These are phyloP conservation scores for Areca catechu DNA, from an alignment of 176 grass and related monocot species.

Conservation along the genomic window DNA sequence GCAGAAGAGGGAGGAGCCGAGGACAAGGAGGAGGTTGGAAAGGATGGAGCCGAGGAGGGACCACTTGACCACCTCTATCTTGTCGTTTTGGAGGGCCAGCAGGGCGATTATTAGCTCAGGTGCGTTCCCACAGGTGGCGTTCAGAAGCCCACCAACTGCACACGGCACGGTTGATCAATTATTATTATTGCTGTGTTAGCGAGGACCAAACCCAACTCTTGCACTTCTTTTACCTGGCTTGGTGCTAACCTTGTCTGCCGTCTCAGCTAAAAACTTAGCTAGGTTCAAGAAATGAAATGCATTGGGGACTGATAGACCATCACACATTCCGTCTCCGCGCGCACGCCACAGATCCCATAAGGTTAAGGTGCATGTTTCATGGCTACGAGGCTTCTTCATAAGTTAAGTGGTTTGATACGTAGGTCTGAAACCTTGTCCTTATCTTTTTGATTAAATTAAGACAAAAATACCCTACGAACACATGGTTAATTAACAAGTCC, in stretches of 20 bases:
- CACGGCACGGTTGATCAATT: conserved; percentile 9
- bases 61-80: conserved; percentile 70
- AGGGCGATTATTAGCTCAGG: conserved; percentile 88
- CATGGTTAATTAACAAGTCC: too few relatives aligned
- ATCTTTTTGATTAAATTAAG: too few relatives aligned
- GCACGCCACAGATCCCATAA: too few relatives aligned
- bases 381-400: too few relatives aligned
- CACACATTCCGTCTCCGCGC: too few relatives aligned
- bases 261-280: too few relatives aligned
- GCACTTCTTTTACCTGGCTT: neutral
- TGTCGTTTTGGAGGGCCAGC: conserved; percentile 68
- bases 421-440: too few relatives aligned
- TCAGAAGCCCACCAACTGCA: conserved; percentile 78
- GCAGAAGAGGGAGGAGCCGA: conserved; percentile 67
- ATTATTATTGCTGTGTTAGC: neutral
- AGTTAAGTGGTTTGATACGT: too few relatives aligned
- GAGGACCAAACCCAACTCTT: neutral
- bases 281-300: too few relatives aligned
- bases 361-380: too few relatives aligned
- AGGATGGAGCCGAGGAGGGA: conserved; percentile 81
- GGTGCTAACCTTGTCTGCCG: neutral
- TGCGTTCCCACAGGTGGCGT: conserved; percentile 94
- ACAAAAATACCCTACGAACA: too few relatives aligned
- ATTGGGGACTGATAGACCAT: too few relatives aligned
- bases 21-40: conserved; percentile 78